Conservation (phyloP, 176 grass and related monocot species). For the Puccinellia tenuiflora region DNA sequence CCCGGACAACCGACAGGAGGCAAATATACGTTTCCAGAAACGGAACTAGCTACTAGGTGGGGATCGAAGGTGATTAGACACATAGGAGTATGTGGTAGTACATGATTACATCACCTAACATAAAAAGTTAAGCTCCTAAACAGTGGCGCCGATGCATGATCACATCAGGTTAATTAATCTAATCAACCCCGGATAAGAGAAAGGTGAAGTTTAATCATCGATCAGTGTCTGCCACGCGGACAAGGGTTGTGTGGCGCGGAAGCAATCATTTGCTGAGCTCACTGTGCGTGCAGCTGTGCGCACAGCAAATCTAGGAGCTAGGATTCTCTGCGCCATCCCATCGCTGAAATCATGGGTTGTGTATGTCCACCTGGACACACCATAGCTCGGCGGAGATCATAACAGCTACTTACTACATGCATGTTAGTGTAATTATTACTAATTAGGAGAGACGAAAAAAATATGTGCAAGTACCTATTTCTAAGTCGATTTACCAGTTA, state of each 20-base stretch:
- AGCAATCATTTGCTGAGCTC: conserved; percentile 40
- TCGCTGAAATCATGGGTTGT: not conserved
- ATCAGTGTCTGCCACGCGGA: no score
- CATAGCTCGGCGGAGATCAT: not conserved
- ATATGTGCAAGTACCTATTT: no score
- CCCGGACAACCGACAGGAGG: not conserved
- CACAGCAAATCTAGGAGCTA: conserved; percentile 13
- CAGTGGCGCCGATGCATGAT: not conserved
- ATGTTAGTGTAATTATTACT: no score
- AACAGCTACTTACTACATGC: no score
- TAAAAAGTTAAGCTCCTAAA: conserved; percentile 12
- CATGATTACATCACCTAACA: conserved; percentile 6
- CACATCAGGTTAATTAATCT: conserved; percentile 25
- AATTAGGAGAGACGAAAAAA: no score
- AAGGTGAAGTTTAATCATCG: not conserved
- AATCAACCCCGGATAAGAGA: conserved; percentile 12
- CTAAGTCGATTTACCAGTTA: no score
- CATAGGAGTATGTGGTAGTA: no score
- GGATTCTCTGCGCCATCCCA: conserved; percentile 17
- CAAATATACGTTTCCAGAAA: conserved; percentile 17
- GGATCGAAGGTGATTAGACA: not conserved
- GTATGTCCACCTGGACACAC: not conserved
- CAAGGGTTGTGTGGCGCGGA: conserved; percentile 24
- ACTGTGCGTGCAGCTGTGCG: conserved; percentile 12
- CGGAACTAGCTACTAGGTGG: conserved; percentile 15